These are phyloP conservation scores for Chloranthus sessilifolius DNA, from an alignment of 164 flowering plant species.

Conservation along the genomic window DNA sequence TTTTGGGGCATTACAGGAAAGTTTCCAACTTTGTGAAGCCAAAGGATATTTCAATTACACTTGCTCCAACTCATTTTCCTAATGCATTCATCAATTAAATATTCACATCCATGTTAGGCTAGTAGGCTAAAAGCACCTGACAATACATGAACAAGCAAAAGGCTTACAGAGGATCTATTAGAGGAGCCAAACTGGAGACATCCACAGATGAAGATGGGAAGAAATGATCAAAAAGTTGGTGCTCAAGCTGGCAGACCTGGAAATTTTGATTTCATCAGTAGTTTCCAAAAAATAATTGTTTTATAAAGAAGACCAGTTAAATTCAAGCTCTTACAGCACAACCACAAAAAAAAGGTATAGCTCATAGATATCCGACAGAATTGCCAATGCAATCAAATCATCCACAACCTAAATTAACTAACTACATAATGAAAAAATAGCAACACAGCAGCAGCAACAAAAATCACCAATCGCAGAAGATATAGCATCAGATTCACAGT, in stretches of 20 bases:
- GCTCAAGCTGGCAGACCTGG: slow-evolving; percentile 97
- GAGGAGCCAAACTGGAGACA: slow-evolving; percentile 76
- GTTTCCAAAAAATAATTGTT: background rate
- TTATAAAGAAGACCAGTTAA: background rate
- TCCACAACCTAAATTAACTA: too few species aligned
- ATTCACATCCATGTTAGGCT: background rate
- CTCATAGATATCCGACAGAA: too few species aligned
- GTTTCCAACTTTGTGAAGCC: too few species aligned
- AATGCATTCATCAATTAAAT: too few species aligned
- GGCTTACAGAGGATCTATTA: slow-evolving; percentile 89
- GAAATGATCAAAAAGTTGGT: slow-evolving; percentile 89
- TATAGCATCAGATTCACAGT: too few species aligned
- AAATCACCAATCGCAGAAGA: too few species aligned
- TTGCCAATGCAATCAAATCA: too few species aligned
- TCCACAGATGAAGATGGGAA: slow-evolving; percentile 88
- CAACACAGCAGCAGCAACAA: too few species aligned
- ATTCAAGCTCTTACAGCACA: background rate
- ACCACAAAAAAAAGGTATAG: background rate
- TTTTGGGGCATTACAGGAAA: too few species aligned
- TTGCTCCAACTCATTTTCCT: too few species aligned
- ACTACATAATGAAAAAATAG: too few species aligned
- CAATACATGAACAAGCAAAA: background rate
- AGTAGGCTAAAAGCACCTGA: background rate
- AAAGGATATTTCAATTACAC: too few species aligned
- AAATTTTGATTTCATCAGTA: slow-evolving; percentile 14